Evolutionary conservation across 805 yeast species (phyloP), one percentile per base, ranked within the genome.

Genomic region (Kregervanrija fluxuum): DNA sequence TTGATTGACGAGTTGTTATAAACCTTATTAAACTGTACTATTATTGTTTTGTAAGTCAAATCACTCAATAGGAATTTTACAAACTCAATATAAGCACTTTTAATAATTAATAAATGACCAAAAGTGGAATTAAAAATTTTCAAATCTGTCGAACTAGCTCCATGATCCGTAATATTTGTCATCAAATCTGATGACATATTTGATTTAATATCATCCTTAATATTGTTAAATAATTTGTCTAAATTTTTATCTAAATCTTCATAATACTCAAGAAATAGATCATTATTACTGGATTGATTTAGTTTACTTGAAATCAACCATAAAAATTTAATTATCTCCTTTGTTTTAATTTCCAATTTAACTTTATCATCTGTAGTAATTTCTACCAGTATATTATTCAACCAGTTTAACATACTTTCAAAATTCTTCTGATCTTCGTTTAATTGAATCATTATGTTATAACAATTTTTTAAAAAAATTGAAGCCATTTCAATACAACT

Each of bases 391-490:
- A 45, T 66, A 55, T 43, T 58, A 43, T 55, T 65, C 12, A 68
- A 48, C 81, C 81, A 77, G 12, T 61, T 59, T 11, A 74, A 51
- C 41, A 72, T 73, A 36, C 67, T 64, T 43, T 69, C 70, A 53
- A 76, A 75, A 31, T 63, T 53, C 35, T 62, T 61, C 49, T 72
- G 77, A 43, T 74, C 79, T 16, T 67, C 67, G 48, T 74, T 75
- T 28, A 73, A 47, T 17, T 60, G 64, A 65, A 73, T 65, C 40
- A 75, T 66, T 12, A 66, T 56, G 32, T 53, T 59, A 53, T 70
- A 71, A 8, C 66, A 53, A 8, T 43, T 35, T 48, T 69, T 66
- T 37, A 71, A 49, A 13, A 68, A 50, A 12, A 38, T 44, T 11
- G 56, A 51, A 1, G 57, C 49, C 12, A 48, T 44, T 12, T 47